Percentiles rank a stretch among this genome's conserved stretches.
These are phyloP conservation scores for Phaeophleospora eucalypticola DNA, from an alignment of 2,329 filamentous ascomycete genomes.

Conservation along the genomic window DNA sequence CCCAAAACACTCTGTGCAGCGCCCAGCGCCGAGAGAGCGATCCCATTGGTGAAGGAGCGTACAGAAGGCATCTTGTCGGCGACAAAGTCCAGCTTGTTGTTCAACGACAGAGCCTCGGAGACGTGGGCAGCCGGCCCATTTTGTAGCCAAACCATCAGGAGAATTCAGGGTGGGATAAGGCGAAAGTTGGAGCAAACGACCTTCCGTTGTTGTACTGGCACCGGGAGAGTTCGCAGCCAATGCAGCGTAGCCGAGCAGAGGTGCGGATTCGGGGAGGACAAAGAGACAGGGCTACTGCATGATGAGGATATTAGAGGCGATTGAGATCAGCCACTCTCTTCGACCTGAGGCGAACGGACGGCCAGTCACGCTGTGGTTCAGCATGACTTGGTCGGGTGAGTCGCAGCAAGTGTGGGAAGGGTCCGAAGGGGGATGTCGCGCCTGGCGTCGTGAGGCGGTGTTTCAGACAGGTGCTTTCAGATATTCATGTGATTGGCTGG, in stretches of 20 bases:
- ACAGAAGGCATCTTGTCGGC: conserved; percentile 30
- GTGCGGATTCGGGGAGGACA: conserved; percentile 3
- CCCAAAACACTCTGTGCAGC: conserved; percentile 27
- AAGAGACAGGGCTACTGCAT: neutral
- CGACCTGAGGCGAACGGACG: neutral
- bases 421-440: too few species aligned
- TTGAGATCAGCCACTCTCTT: conserved; percentile 4
- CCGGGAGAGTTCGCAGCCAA: conserved; percentile 5
- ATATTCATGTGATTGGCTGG: too few species aligned
- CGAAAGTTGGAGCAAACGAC: neutral
- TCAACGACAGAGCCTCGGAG: conserved; percentile 4
- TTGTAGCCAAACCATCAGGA: conserved; percentile 3
- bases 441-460: too few species aligned
- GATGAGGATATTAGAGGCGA: neutral
- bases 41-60: conserved; percentile 20
- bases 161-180: too few species aligned
- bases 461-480: too few species aligned
- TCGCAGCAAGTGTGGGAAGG: too few species aligned
- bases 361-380: neutral
- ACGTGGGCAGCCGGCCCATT: conserved; percentile 6
- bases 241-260: conserved; percentile 9
- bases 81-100: conserved; percentile 8
- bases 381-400: too few species aligned
- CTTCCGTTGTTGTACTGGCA: conserved; percentile 1
- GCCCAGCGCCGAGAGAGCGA: conserved; percentile 28